Evolutionary conservation across 306 rosid species (phyloP).

Genomic region (Adenanthera pavonina): DNA sequence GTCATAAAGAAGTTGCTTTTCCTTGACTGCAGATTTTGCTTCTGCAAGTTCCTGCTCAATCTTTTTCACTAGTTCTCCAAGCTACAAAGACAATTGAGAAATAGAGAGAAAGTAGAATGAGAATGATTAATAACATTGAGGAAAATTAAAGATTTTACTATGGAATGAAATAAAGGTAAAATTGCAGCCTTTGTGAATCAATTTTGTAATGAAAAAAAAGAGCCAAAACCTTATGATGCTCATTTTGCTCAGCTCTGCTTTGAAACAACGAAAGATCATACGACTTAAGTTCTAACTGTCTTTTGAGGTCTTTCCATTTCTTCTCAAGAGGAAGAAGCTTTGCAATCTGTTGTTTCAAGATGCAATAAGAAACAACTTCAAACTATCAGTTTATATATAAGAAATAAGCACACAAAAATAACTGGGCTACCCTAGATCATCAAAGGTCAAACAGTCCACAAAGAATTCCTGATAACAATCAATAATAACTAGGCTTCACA

Average conservation of each 20-base stretch:
- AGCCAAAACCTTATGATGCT: conserved; percentile 86
- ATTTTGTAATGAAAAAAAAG: conserved; percentile 22
- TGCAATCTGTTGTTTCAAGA: conserved; percentile 62
- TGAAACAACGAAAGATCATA: conserved; percentile 87
- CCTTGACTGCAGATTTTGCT: conserved; percentile 68
- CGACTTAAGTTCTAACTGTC: conserved; percentile 78
- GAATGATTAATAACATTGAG: conserved; percentile 27
- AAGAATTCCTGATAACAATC: neutral
- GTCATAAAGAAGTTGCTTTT: conserved; percentile 57
- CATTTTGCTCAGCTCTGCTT: conserved; percentile 93
- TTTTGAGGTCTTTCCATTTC: conserved; percentile 68
- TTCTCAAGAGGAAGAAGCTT: conserved; percentile 84
- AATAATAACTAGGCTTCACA: neutral
- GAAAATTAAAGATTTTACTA: neutral
- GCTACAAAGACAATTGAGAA: conserved; percentile 55
- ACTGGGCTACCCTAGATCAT: conserved; percentile 21
- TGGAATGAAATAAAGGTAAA: conserved; percentile 15
- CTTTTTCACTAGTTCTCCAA: conserved; percentile 88
- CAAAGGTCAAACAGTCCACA: neutral
- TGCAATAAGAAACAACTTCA: conserved; percentile 29
- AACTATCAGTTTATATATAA: conserved; percentile 4
- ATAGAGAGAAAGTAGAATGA: conserved; percentile 5
- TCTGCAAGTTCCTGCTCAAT: conserved; percentile 87
- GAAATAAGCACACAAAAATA: conserved; percentile 4
- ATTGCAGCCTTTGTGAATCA: neutral